Conservation (phyloP, 2,329 filamentous ascomycete species). For the Aspergillus texensis region DNA sequence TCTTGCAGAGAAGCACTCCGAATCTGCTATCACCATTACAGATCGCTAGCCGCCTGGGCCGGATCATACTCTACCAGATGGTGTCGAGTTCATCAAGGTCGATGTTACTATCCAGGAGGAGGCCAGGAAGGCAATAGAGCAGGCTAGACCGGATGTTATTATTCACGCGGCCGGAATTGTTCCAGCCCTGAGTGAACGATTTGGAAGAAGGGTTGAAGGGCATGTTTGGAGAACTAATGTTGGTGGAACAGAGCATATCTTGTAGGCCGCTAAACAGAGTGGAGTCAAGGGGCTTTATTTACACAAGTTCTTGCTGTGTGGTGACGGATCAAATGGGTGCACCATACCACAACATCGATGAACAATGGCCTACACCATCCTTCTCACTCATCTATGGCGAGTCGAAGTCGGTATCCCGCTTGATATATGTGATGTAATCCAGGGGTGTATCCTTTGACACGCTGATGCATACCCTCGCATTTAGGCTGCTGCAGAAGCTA, state of each 20-base stretch:
- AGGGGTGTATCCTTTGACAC: constrained; percentile 6
- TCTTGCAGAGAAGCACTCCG: constrained; percentile 39
- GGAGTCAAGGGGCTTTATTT: constrained; percentile 55
- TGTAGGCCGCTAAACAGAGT: constrained; percentile 48
- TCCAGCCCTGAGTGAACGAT: constrained; percentile 42
- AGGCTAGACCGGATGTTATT: constrained; percentile 51
- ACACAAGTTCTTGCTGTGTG: constrained; percentile 60
- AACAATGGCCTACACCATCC: constrained; percentile 42
- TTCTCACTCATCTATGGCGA: constrained; percentile 48
- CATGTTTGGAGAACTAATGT: constrained; percentile 56
- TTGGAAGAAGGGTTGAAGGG: constrained; percentile 36
- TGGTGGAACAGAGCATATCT: constrained; percentile 56
- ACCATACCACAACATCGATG: constrained; percentile 42
- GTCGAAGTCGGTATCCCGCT: constrained; percentile 35
- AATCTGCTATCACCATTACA: constrained; percentile 40
- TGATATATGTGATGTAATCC: constrained; percentile 1
- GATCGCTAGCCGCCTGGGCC: constrained; percentile 36
- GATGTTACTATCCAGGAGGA: constrained; percentile 37
- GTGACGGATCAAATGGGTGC: constrained; percentile 53
- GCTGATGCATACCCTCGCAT: constrained; percentile 16
- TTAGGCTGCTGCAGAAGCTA: constrained; percentile 45
- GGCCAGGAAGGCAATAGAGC: constrained; percentile 38
- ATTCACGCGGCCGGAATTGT: constrained; percentile 57
- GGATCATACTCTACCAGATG: constrained; percentile 29
- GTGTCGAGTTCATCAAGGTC: constrained; percentile 30